Evolutionary conservation across 2,329 filamentous ascomycete species (phyloP).

Genomic region (Stachybotrys echinatus): DNA sequence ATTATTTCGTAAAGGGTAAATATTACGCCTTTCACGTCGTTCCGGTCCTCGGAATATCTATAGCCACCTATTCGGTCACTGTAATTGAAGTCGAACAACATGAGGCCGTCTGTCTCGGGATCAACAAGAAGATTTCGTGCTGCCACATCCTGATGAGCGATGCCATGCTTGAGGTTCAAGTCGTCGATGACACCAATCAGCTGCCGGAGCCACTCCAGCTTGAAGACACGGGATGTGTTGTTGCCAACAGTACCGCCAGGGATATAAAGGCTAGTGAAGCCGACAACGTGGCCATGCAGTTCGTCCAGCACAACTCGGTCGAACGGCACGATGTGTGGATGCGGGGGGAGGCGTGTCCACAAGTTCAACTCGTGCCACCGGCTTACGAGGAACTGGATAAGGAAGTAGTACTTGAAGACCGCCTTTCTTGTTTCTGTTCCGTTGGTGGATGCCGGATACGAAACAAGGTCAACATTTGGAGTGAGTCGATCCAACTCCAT

Average conservation of each 20-base stretch:
- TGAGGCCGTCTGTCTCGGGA: conserved; percentile 20
- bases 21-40: conserved; percentile 26
- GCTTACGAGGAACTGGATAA: conserved; percentile 7
- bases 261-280: conserved; percentile 28
- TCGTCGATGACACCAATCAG: conserved; percentile 28
- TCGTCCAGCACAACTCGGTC: conserved; percentile 25
- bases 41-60: conserved; percentile 5
- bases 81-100: conserved; percentile 32
- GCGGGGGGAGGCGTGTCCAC: conserved; percentile 22
- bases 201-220: conserved; percentile 28
- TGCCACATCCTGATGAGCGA: conserved; percentile 32
- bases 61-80: conserved; percentile 10
- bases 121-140: conserved; percentile 31
- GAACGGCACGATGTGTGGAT: conserved; percentile 27
- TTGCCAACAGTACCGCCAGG: conserved; percentile 23
- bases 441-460: conserved; percentile 10
- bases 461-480: conserved; percentile 18
- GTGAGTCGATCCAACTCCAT: conserved; percentile 19
- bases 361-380: conserved; percentile 26
- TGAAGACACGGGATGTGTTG: conserved; percentile 23
- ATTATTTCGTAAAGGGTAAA: conserved; percentile 31
- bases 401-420: conserved; percentile 26
- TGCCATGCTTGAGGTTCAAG: conserved; percentile 29
- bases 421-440: conserved; percentile 4
- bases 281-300: conserved; percentile 22